Conservation (phyloP, 2,329 filamentous ascomycete genomes). For the Clarireedia sp. region DNA sequence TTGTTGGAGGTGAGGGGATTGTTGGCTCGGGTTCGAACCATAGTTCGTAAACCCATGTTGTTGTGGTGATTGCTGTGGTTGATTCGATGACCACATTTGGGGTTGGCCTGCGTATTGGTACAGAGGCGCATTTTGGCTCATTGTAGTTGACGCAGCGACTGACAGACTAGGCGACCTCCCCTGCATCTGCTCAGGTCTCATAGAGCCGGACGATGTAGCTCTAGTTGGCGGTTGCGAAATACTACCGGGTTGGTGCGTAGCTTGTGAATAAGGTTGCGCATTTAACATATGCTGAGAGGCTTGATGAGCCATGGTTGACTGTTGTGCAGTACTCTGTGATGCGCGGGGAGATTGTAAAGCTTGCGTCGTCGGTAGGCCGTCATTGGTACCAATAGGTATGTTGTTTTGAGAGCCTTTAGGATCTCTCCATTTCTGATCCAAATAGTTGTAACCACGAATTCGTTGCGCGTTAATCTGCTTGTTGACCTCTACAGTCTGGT, state of each 20-base stretch:
- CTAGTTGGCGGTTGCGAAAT: constrained; percentile 68
- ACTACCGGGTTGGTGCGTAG: constrained; percentile 63
- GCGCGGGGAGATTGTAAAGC: constrained; percentile 52
- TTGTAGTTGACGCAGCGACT: constrained; percentile 45
- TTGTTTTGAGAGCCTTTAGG: constrained; percentile 61
- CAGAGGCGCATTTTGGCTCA: constrained; percentile 38
- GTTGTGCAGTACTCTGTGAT: constrained; percentile 44
- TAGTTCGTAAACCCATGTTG: constrained; percentile 31
- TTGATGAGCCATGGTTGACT: constrained; percentile 41
- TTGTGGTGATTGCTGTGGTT: constrained; percentile 56
- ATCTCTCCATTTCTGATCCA: constrained; percentile 74
- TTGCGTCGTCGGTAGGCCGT: constrained; percentile 43
- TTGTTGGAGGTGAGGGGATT: constrained; percentile 50
- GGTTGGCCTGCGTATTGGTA: constrained; percentile 56
- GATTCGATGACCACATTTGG: constrained; percentile 55
- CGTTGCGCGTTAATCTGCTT: constrained; percentile 75
- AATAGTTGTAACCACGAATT: constrained; percentile 67
- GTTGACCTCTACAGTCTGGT: constrained; percentile 86
- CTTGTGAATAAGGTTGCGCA: constrained; percentile 59
- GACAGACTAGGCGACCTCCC: constrained; percentile 56
- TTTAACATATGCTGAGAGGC: constrained; percentile 35
- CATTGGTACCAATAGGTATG: constrained; percentile 31
- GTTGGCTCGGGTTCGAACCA: constrained; percentile 5
- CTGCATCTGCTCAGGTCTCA: constrained; percentile 48
- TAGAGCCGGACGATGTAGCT: constrained; percentile 53